Base-by-base conservation (phyloP, 140 eudicot genomes). In the Bidens hawaiensis region DNA sequence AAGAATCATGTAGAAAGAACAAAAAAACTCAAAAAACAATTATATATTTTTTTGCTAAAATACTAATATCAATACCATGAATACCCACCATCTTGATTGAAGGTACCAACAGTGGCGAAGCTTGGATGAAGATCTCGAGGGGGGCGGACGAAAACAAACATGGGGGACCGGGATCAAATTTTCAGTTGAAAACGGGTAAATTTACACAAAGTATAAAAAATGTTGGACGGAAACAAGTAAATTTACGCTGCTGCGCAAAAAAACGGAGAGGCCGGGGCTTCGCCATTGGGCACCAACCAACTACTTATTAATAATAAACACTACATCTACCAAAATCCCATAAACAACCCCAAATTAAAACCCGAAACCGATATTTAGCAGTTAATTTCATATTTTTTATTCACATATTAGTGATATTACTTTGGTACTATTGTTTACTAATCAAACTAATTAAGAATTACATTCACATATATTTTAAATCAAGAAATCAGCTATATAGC, bases 281-380 rank as follows among this genome's bases (percentile, higher is more conserved):
- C n/a, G n/a, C n/a, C n/a, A n/a, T n/a, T n/a, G n/a, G n/a, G n/a
- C n/a, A n/a, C n/a, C n/a, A 22, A 60, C 48, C 21, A 55, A 42
- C 23, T 12, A 23, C 14, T 10, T 5, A n/a, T n/a, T n/a, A 10
- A 56, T 24, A 22, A 64, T 65, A 43, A 47, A 34, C 77, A 47
- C 40, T 41, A 38, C 26, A 72, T 45, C 72, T 54, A 43, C 47
- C 60, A 40, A 71, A 45, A 24, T n/a, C 55, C 70, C 48, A 51
- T 14, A 11, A 22, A 46, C 15, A 71, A 0, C 31, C 57, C 34
- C 34, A 72, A 45, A 38, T 42, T 10, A 40, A n/a, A 23, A 72
- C 42, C n/a, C n/a, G n/a, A n/a, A n/a, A n/a, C 43, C 58, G 19
- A 69, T 1, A 18, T 51, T 4, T 46, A 28, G 38, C 75, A 21